Evolutionary conservation across 2,329 filamentous ascomycete species (phyloP).

Genomic region (Venturia pyrina): DNA sequence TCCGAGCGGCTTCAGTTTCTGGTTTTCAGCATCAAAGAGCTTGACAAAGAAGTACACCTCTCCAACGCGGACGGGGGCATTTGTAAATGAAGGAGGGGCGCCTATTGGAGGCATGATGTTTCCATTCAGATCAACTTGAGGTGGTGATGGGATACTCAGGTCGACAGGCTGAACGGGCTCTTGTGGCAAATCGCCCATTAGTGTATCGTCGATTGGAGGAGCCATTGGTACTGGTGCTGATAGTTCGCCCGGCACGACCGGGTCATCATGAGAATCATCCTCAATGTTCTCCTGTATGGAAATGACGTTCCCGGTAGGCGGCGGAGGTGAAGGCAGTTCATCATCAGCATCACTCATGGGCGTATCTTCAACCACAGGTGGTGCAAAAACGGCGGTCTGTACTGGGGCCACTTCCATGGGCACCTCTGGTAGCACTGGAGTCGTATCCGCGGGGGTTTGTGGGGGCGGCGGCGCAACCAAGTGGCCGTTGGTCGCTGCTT

Average conservation of each 20-base stretch:
- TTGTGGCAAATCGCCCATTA: conserved; percentile 23
- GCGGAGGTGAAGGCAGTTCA: conserved; percentile 6
- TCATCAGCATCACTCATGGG: conserved; percentile 30
- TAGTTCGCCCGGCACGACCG: conserved; percentile 14
- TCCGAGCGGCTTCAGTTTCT: conserved; percentile 24
- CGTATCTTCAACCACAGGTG: conserved; percentile 22
- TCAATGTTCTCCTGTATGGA: background rate
- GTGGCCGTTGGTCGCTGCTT: background rate
- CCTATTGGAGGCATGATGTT: conserved; percentile 3
- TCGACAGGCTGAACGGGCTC: background rate
- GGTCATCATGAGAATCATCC: conserved; percentile 10
- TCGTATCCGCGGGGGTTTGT: background rate
- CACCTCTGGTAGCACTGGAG: background rate
- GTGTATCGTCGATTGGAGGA: conserved; percentile 20
- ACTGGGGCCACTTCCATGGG: background rate
- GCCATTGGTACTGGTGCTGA: conserved; percentile 14
- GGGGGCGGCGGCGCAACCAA: conserved; percentile 20
- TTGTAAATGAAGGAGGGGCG: conserved; percentile 18
- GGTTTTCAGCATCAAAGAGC: conserved; percentile 27
- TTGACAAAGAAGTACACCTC: conserved; percentile 33
- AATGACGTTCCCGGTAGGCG: background rate
- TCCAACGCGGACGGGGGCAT: conserved; percentile 13
- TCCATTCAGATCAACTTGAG: background rate
- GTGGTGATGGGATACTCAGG: conserved; percentile 2
- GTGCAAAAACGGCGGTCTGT: background rate